These are phyloP conservation scores for Leonotis leonurus DNA, from an alignment of 257 asterid species.

Conservation along the genomic window DNA sequence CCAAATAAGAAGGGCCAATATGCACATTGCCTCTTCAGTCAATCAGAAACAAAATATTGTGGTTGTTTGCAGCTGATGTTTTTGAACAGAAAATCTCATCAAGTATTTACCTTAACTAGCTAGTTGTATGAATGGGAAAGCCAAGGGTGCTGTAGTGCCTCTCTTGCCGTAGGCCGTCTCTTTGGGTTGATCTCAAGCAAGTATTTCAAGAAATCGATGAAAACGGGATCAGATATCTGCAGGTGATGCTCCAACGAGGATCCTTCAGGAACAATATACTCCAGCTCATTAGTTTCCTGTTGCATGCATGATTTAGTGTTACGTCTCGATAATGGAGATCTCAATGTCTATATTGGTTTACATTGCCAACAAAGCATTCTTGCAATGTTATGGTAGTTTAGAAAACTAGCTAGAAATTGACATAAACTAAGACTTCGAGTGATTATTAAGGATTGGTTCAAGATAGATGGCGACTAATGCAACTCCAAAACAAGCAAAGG, in stretches of 20 bases:
- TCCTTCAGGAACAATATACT: constrained; percentile 59
- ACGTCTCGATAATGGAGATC: neutral
- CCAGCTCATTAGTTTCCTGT: constrained; percentile 64
- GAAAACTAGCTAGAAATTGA: neutral
- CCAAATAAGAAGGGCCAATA: neutral
- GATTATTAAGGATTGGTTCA: neutral
- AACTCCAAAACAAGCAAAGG: neutral
- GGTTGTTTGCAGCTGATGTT: neutral
- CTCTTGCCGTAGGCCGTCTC: constrained; percentile 68
- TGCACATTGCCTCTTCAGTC: neutral
- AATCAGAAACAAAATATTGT: neutral
- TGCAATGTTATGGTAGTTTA: neutral
- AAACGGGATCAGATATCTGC: constrained; percentile 46
- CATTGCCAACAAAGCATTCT: neutral
- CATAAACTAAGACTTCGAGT: neutral
- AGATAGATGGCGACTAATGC: neutral
- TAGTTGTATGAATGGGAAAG: constrained; percentile 36
- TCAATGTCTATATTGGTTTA: neutral
- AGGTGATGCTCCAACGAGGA: constrained; percentile 67
- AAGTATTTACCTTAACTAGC: constrained; percentile 27
- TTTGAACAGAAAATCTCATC: neutral
- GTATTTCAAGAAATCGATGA: constrained; percentile 55
- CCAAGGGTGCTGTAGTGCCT: constrained; percentile 89
- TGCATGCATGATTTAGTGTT: neutral
- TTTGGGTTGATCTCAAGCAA: constrained; percentile 76